Base-by-base conservation (phyloP, 306 rosid genomes). In the Quercus gilva region DNA sequence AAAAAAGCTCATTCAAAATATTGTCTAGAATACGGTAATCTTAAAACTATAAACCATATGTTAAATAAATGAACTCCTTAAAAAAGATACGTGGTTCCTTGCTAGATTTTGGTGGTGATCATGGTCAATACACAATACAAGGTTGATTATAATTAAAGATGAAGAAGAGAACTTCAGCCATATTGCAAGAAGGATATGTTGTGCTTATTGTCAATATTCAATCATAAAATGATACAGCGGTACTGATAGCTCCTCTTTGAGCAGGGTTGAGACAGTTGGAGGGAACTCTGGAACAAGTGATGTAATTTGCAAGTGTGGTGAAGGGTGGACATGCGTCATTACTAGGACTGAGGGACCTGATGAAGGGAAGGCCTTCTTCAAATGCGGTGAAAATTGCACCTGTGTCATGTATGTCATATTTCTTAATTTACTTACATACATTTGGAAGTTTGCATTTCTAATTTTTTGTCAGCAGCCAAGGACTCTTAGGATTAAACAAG, bases 261-360 rank as follows among this genome's bases (percentile, higher is more conserved):
- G 63, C 78, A 84, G 88, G 76, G 69, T 74, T 78, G 60, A 56
- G 6, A 5, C 51, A 18, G 74, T 31, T 0, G 69, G 5, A 67
- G 86, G 68, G 5, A 76, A 76, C 11, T 69, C 52, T 7, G 70
- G 89, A 1, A 55, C 31, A 28, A 73, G 82, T 14, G 77, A 58
- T 12, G 86, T 75, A 55, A 55, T 29, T 55, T 84, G 88, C 75
- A 86, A 84, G 79, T 41, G 74, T 37, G 78, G 83, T 19, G 79
- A 76, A 45, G 87, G 87, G 20, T 90, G 87, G 88, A 84, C 77
- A 41, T 87, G 93, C 33, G 85, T 82, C 11, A 76, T 87, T 77
- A 84, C 83, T 31, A 84, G 70, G 71, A 86, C 82, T 1, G 74
- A 74, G 19, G 93, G 93, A 0, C 86, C 82, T 7, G 88, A 90